Percentiles rank a stretch among this genome's conserved stretches.
phyloP scores from a whole-genome alignment of 495 filamentous ascomycete genomes.

The Penicillium macrosclerotiorum region DNA sequence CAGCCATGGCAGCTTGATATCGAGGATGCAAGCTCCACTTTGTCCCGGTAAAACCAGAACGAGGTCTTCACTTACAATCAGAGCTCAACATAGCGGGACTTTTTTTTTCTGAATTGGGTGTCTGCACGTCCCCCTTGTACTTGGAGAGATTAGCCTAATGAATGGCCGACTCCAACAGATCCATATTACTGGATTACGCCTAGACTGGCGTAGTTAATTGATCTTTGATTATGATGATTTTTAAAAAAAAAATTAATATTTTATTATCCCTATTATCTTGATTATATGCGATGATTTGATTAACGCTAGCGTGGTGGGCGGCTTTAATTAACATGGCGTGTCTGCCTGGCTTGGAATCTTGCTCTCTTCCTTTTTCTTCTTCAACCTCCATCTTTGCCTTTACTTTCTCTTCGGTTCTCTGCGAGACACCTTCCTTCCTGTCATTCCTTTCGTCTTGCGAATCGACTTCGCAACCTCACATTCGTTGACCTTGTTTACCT shows the following conservation, averaged over 20 bases:
- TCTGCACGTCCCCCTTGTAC: too few species aligned
- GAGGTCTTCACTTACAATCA: not conserved
- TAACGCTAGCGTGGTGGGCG: conserved; percentile 4
- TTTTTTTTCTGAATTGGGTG: too few species aligned
- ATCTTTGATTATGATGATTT: too few species aligned
- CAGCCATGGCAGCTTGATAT: too few species aligned
- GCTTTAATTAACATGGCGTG: conserved; percentile 16
- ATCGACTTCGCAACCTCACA: conserved; percentile 47
- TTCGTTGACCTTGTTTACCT: conserved; percentile 8
- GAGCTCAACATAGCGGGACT: too few species aligned
- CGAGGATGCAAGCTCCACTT: conserved; percentile 3
- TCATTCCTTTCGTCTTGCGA: conserved; percentile 45
- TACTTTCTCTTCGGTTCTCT: conserved; percentile 23
- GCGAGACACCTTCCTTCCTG: conserved; percentile 36
- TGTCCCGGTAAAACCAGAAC: not conserved
- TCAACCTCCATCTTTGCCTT: conserved; percentile 16
- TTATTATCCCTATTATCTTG: too few species aligned
- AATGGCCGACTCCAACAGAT: too few species aligned
- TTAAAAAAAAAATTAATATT: not conserved
- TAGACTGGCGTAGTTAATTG: too few species aligned
- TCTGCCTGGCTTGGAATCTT: conserved; percentile 16
- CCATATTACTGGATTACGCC: too few species aligned
- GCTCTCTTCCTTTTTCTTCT: conserved; percentile 22
- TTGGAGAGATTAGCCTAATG: too few species aligned
- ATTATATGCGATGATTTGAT: not conserved